Evolutionary conservation across 148 eudicot species (phyloP).

Genomic region (Amaranthus cruentus): DNA sequence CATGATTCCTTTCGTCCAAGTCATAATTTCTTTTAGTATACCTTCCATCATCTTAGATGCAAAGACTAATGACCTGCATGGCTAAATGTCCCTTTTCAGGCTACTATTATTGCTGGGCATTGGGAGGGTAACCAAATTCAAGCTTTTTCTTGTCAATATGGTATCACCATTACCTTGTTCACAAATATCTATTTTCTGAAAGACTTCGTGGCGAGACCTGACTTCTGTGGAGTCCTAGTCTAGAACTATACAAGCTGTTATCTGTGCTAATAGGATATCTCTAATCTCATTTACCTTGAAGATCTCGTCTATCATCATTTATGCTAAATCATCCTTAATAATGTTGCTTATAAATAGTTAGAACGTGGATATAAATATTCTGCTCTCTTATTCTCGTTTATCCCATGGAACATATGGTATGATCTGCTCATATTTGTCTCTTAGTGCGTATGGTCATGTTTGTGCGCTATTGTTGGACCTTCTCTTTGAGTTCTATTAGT

Average conservation of each 20-base stretch:
- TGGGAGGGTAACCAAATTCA: background rate
- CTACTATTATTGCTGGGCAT: background rate
- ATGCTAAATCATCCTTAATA: no score
- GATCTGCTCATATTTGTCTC: background rate
- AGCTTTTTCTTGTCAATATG: background rate
- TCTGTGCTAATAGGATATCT: background rate
- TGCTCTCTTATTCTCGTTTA: background rate
- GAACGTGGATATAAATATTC: background rate
- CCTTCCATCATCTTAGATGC: background rate
- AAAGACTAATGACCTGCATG: background rate
- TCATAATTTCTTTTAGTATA: background rate
- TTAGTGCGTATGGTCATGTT: background rate
- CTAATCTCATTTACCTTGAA: background rate
- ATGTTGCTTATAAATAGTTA: no score
- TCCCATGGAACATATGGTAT: background rate
- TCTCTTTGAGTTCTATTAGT: background rate
- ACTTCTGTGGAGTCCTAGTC: background rate
- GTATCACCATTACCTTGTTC: background rate
- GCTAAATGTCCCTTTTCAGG: background rate
- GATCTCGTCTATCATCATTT: background rate
- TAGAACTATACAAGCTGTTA: background rate
- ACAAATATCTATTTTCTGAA: background rate
- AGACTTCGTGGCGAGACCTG: conserved; percentile 3
- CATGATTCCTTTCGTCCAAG: background rate
- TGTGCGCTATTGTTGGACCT: background rate